These are phyloP conservation scores for Endotrypanum monterogeii DNA, from an alignment of 208 protist genomes.

Conservation along the genomic window DNA sequence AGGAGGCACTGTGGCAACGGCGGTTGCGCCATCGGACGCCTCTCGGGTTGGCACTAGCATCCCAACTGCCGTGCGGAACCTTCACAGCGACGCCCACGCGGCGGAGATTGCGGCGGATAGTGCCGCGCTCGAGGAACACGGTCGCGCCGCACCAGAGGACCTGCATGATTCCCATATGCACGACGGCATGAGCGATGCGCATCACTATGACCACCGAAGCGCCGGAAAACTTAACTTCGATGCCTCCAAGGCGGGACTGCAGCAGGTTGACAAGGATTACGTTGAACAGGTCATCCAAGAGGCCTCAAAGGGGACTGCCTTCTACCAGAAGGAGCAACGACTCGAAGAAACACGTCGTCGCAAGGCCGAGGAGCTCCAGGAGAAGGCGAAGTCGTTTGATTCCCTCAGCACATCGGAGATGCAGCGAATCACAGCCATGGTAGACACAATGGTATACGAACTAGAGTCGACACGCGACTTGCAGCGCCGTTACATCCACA, in stretches of 20 bases:
- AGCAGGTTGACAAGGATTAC: slow-evolving; percentile 78
- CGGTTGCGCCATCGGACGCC: neutral
- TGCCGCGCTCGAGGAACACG: slow-evolving; percentile 10
- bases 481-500: slow-evolving; percentile 73
- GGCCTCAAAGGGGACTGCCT: slow-evolving; percentile 69
- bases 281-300: slow-evolving; percentile 86
- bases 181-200: neutral
- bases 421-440: slow-evolving; percentile 45
- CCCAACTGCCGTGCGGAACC: neutral
- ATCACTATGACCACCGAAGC: slow-evolving; percentile 28
- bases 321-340: slow-evolving; percentile 82
- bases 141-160: neutral
- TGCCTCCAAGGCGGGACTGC: slow-evolving; percentile 76
- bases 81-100: neutral
- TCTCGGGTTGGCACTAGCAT: neutral
- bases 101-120: slow-evolving; percentile 9
- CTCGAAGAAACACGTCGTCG: slow-evolving; percentile 54
- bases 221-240: slow-evolving; percentile 75
- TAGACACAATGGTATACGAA: slow-evolving; percentile 58
- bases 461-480: slow-evolving; percentile 73
- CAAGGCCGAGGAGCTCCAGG: slow-evolving; percentile 50
- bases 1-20: neutral
- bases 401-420: slow-evolving; percentile 38
- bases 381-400: slow-evolving; percentile 61
- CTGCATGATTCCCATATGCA: neutral